Conservation (phyloP, 2,329 filamentous ascomycete genomes). For the Paracorniculantispora psalliotae region DNA sequence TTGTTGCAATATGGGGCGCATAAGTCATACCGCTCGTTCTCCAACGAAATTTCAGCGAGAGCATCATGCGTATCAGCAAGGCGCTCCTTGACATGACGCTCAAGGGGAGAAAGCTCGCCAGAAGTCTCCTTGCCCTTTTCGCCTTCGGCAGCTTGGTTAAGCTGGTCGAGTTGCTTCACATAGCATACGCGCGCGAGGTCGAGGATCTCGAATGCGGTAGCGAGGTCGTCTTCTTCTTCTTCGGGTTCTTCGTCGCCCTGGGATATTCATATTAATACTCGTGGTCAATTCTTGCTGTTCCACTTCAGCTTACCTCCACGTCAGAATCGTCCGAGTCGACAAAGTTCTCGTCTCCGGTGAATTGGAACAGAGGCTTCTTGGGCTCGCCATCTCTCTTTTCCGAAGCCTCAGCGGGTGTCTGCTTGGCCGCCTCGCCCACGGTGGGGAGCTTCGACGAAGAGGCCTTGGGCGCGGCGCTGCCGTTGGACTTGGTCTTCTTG, state of each 20-base stretch:
- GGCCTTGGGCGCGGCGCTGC: constrained; percentile 37
- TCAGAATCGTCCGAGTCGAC: constrained; percentile 75
- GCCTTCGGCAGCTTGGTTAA: constrained; percentile 28
- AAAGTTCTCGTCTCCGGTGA: constrained; percentile 91
- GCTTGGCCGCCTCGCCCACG: constrained; percentile 36
- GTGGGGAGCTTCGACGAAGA: constrained; percentile 35
- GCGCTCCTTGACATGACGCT: constrained; percentile 70
- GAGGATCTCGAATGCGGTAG: constrained; percentile 77
- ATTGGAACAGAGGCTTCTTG: constrained; percentile 82
- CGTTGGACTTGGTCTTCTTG: constrained; percentile 35
- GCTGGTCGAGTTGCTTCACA: constrained; percentile 46
- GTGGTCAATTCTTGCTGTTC: constrained; percentile 12
- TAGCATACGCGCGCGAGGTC: constrained; percentile 70
- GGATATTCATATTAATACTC: constrained; percentile 31
- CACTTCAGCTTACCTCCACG: constrained; percentile 33
- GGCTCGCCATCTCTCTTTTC: constrained; percentile 34
- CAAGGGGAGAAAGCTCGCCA: constrained; percentile 34
- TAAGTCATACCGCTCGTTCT: constrained; percentile 68
- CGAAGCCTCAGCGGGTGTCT: constrained; percentile 39
- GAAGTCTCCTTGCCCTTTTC: constrained; percentile 40
- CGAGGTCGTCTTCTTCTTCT: constrained; percentile 67
- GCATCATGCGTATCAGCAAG: constrained; percentile 91
- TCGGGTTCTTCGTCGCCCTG: constrained; percentile 42
- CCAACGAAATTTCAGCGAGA: constrained; percentile 92
- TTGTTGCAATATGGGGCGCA: neutral